Base-by-base conservation (phyloP, 2,329 filamentous ascomycete species). In the Knoxdaviesia capensis region DNA sequence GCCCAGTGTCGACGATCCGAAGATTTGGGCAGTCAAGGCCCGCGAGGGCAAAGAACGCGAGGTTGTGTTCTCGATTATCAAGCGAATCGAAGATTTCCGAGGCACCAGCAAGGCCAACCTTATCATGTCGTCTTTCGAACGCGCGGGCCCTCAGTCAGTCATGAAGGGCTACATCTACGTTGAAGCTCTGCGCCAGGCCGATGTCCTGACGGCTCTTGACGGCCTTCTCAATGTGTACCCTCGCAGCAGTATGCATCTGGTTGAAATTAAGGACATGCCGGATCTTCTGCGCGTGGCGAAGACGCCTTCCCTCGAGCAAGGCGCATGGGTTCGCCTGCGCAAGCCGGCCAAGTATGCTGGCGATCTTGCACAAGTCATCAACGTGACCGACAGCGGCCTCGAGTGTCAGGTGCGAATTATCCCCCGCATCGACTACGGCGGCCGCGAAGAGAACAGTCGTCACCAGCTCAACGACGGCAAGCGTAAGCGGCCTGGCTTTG, bases 101-200 rank as follows among this genome's bases (percentile, higher is more conserved):
- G 76, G 74, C 31, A 84, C 82, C 28, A 83, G 86, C 52, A 80
- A 88, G 46, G 80, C 86, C 40, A 64, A 93, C 29, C 74, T 76
- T 48, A 88, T 98, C 49, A 88, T 83, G 41, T 83, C 85, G 0
- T 88, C 84, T 1, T 96, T 98, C 53, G 88, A 96, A 60, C 80
- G 90, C 47, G 85, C 82, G 44, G 75, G 74, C 9, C 71, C 78
- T 35, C 75, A 80, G 39, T 78, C 75, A 11, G 71, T 77, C 49
- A 94, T 96, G 84, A 80, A 83, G 56, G 90, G 90, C 31, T 92
- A 88, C 57, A 77, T 98, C 55, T 98, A 98, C 56, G 80, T 96
- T 34, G 90, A 98, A 60, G 88, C 90, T 8, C 75, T 80, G 50
- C 75, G 83, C 47, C 81, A 90, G 56, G 82, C 82, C 38, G 86